Percentiles rank a stretch among this genome's conserved stretches.
Conservation (phyloP, 1,139 yeast genomes). For the Debaryomycetaceae sp. region DNA sequence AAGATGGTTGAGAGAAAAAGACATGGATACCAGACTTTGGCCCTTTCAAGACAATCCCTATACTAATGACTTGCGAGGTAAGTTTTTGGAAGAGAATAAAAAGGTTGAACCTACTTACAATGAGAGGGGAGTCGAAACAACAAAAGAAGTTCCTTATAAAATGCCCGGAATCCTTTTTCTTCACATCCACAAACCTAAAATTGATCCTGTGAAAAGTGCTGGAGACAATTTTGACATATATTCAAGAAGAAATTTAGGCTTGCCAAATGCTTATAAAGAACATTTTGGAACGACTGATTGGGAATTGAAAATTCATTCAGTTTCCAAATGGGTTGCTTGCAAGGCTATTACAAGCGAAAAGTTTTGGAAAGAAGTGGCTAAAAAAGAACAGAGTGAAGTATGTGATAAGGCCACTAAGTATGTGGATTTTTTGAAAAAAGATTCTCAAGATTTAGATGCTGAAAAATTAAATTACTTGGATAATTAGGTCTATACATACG, state of each 20-base stretch:
- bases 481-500: not conserved
- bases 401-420: slow-evolving; percentile 24
- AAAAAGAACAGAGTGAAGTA: slow-evolving; percentile 18
- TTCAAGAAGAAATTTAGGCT: slow-evolving; percentile 8
- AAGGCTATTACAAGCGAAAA: slow-evolving; percentile 21
- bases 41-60: slow-evolving; percentile 28
- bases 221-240: slow-evolving; percentile 14
- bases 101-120: not conserved
- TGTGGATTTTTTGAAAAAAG: slow-evolving; percentile 25
- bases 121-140: not conserved
- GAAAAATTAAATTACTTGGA: slow-evolving; percentile 1
- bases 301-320: slow-evolving; percentile 35
- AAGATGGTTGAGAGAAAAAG: slow-evolving; percentile 19
- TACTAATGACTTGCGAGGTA: slow-evolving; percentile 19
- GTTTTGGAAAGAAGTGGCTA: slow-evolving; percentile 22
- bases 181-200: slow-evolving; percentile 43
- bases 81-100: slow-evolving; percentile 14
- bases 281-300: slow-evolving; percentile 21
- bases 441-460: slow-evolving; percentile 13
- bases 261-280: slow-evolving; percentile 9
- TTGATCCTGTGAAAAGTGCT: slow-evolving; percentile 27
- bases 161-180: slow-evolving; percentile 31
- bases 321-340: slow-evolving; percentile 36
- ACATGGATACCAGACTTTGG: slow-evolving; percentile 27
- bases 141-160: slow-evolving; percentile 9